Evolutionary conservation across 768 basidiomycete genomes (phyloP).

Genomic region (Lactifluus hygrophoroides): DNA sequence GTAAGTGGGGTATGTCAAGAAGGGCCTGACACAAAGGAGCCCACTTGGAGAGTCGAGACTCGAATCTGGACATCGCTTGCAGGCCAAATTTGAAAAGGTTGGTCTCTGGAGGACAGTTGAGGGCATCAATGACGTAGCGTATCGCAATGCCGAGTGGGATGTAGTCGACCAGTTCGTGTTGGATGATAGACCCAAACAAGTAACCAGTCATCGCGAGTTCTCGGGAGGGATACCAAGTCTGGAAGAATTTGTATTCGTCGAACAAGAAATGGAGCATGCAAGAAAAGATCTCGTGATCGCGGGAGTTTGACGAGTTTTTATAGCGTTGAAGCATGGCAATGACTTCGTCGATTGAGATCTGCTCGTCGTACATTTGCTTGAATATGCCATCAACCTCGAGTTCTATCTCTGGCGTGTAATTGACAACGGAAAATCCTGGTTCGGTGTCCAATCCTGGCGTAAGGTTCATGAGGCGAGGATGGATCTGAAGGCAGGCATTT

Average conservation of each 20-base stretch:
- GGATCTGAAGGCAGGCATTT: slow-evolving; percentile 86
- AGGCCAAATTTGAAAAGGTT: slow-evolving; percentile 95
- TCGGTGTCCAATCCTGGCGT: slow-evolving; percentile 80
- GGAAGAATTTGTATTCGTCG: slow-evolving; percentile 99
- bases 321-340: slow-evolving; percentile 78
- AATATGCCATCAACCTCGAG: slow-evolving; percentile 91
- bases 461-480: slow-evolving; percentile 93
- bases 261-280: slow-evolving; percentile 99
- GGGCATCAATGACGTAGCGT: slow-evolving; percentile 91
- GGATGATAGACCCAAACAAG: slow-evolving; percentile 93
- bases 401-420: slow-evolving; percentile 83
- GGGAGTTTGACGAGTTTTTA: slow-evolving; percentile 72
- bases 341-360: slow-evolving; percentile 91
- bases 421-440: slow-evolving; percentile 84
- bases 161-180: slow-evolving; percentile 85
- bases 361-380: slow-evolving; percentile 96
- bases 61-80: slow-evolving; percentile 83
- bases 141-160: slow-evolving; percentile 94
- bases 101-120: slow-evolving; percentile 83
- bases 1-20: slow-evolving; percentile 76
- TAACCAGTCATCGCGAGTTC: slow-evolving; percentile 95
- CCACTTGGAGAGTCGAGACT: slow-evolving; percentile 84
- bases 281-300: slow-evolving; percentile 95
- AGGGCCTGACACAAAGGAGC: slow-evolving; percentile 86
- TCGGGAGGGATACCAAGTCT: slow-evolving; percentile 87